Conservation (phyloP, 176 grass and related monocot species). For the Carex pumila region DNA sequence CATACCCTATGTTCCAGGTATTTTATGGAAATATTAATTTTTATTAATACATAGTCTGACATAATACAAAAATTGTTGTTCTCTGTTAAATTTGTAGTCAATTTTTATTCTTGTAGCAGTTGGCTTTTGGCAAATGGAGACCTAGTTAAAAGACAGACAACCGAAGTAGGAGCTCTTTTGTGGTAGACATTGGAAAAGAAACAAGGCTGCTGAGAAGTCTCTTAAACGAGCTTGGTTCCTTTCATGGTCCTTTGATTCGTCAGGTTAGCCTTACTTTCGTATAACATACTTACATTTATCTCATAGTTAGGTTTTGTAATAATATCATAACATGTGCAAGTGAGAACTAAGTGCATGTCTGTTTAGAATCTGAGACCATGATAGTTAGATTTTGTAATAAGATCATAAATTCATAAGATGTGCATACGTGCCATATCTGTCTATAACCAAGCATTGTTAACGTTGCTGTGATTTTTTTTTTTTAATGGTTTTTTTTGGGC, state of each 20-base stretch:
- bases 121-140: slow-evolving; percentile 94
- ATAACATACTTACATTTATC: too few relatives aligned
- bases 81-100: slow-evolving; percentile 8
- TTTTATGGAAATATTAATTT: background rate
- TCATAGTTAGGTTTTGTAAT: too few relatives aligned
- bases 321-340: too few relatives aligned
- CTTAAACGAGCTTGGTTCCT: slow-evolving; percentile 66
- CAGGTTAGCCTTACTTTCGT: slow-evolving; percentile 48
- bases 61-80: background rate
- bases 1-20: too few relatives aligned
- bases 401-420: too few relatives aligned
- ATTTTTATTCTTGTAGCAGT: slow-evolving; percentile 48
- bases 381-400: too few relatives aligned
- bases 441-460: too few relatives aligned
- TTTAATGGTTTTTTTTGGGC: background rate
- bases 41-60: background rate
- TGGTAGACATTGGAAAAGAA: slow-evolving; percentile 98
- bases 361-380: too few relatives aligned
- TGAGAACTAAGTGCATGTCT: too few relatives aligned
- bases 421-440: too few relatives aligned
- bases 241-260: slow-evolving; percentile 77
- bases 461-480: background rate
- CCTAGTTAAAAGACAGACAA: slow-evolving; percentile 95
- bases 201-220: slow-evolving; percentile 88
- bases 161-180: slow-evolving; percentile 79